Conservation (phyloP, 78 protist genomes). For the Dictyostelium brefeldianum region DNA sequence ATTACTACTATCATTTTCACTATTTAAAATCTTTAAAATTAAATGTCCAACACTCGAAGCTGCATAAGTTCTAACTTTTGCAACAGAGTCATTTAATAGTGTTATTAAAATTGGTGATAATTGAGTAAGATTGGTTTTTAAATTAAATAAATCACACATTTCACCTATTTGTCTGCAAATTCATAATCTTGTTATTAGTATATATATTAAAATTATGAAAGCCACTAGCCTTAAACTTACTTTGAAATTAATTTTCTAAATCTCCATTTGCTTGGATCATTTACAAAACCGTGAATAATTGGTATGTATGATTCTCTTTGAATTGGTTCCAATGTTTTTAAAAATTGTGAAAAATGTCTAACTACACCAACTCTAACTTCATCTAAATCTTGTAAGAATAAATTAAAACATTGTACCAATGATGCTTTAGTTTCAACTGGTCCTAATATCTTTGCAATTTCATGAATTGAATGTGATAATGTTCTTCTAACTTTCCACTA, state of each 20-base stretch:
- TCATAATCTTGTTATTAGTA: neutral
- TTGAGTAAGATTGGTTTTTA: conserved; percentile 29
- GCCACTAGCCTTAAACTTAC: too few species aligned
- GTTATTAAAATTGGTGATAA: conserved; percentile 50
- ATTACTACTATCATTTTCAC: neutral
- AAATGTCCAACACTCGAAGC: conserved; percentile 67
- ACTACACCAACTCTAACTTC: conserved; percentile 85
- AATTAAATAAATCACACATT: conserved; percentile 44
- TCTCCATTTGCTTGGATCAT: conserved; percentile 84
- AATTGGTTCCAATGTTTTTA: conserved; percentile 21
- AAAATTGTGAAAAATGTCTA: conserved; percentile 64
- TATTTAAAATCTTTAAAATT: conserved; percentile 31
- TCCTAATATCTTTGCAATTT: conserved; percentile 76
- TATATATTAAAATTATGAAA: neutral
- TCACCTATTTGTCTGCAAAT: conserved; percentile 77
- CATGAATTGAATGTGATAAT: conserved; percentile 85
- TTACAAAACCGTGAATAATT: conserved; percentile 11
- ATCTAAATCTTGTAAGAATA: conserved; percentile 84
- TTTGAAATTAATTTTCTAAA: conserved; percentile 75
- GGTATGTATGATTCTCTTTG: conserved; percentile 53
- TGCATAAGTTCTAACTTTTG: conserved; percentile 66
- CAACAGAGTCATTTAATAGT: conserved; percentile 57
- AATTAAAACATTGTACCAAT: conserved; percentile 58
- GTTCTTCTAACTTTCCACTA: conserved; percentile 88
- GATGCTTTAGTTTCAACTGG: conserved; percentile 69